Evolutionary conservation across 306 rosid genomes (phyloP).

Genomic region (Pueraria montana): DNA sequence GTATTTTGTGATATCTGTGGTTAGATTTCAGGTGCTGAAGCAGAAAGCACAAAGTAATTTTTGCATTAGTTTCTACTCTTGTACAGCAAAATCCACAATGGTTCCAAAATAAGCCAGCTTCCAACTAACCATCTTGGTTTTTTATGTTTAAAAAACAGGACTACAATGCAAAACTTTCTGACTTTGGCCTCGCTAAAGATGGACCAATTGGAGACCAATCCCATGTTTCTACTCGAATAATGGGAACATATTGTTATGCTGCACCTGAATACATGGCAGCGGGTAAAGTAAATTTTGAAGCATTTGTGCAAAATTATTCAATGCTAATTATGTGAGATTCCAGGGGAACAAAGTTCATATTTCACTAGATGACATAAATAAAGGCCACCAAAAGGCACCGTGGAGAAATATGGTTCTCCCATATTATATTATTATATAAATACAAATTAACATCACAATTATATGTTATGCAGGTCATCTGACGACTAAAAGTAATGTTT

Average conservation of each 20-base stretch:
- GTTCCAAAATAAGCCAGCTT: conserved; percentile 6
- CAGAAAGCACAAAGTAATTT: neutral
- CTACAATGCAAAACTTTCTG: conserved; percentile 95
- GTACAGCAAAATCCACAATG: neutral
- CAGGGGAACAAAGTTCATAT: neutral
- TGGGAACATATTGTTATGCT: conserved; percentile 99
- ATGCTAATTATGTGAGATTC: too few species aligned
- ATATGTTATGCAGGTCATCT: conserved; percentile 79
- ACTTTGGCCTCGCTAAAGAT: conserved; percentile 96
- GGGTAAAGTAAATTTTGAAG: conserved; percentile 54
- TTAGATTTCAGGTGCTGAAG: conserved; percentile 2
- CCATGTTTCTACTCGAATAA: conserved; percentile 94
- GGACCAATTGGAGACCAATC: conserved; percentile 98
- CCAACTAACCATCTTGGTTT: conserved; percentile 14
- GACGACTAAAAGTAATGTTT: conserved; percentile 93
- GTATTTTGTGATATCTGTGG: neutral
- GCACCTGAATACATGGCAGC: conserved; percentile 98
- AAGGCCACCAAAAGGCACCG: too few species aligned
- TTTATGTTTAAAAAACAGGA: conserved; percentile 66
- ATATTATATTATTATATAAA: neutral
- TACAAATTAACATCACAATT: neutral
- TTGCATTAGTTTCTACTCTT: conserved; percentile 8
- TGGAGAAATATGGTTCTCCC: neutral
- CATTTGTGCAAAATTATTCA: too few species aligned
- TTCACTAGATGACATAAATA: conserved; percentile 1